These are phyloP conservation scores for Cotoneaster glaucophyllus DNA, from an alignment of 306 rosid species.

Conservation along the genomic window DNA sequence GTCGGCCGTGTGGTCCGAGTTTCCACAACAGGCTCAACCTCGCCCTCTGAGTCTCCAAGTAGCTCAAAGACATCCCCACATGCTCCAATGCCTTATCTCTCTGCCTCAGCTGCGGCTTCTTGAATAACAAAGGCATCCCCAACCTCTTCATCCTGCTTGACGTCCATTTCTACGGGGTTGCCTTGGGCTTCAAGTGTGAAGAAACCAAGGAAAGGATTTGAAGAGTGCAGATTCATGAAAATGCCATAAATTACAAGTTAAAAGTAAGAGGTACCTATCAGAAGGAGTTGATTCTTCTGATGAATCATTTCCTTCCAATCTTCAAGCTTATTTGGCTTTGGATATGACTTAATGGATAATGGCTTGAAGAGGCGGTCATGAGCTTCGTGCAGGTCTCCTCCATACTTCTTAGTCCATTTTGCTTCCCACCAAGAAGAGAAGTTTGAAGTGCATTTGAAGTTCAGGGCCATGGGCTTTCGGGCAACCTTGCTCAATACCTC, in stretches of 20 bases:
- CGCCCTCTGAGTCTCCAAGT: too few species aligned
- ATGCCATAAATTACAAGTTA: too few species aligned
- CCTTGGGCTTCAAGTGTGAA: too few species aligned
- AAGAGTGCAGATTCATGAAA: too few species aligned
- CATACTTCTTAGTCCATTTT: too few species aligned
- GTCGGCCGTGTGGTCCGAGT: rapidly evolving
- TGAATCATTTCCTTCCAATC: too few species aligned
- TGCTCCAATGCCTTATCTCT: rapidly evolving
- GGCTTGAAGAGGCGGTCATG: rapidly evolving
- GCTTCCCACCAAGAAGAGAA: too few species aligned
- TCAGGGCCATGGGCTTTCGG: rapidly evolving
- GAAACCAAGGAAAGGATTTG: rapidly evolving
- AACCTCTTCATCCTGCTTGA: rapidly evolving
- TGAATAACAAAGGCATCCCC: too few species aligned
- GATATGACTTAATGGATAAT: rapidly evolving
- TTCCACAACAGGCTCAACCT: too few species aligned
- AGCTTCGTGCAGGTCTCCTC: rapidly evolving
- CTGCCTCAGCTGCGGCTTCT: rapidly evolving
- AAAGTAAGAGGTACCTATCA: rapidly evolving
- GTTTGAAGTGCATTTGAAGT: rapidly evolving
- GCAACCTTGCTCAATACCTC: rapidly evolving
- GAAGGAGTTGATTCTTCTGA: too few species aligned
- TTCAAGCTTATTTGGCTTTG: too few species aligned
- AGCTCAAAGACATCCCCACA: too few species aligned
- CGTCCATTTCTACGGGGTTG: rapidly evolving